A percentile compares a stretch with the other conserved stretches of the same genome.
These are phyloP conservation scores for Xerocomellus amylosporus DNA, from an alignment of 768 basidiomycete genomes.

Conservation along the genomic window DNA sequence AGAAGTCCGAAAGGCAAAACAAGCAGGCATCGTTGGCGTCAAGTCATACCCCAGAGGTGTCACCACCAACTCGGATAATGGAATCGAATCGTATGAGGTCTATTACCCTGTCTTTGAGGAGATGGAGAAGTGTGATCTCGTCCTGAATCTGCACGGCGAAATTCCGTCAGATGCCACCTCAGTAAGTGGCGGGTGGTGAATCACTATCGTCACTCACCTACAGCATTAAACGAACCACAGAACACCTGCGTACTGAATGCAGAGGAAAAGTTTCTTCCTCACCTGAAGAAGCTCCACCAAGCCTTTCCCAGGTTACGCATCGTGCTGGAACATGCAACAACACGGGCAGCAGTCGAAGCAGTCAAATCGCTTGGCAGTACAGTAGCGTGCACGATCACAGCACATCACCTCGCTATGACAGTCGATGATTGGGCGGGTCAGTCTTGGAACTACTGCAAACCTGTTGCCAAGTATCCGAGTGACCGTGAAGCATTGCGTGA, in stretches of 20 bases:
- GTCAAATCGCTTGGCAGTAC: constrained; percentile 76
- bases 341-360: constrained; percentile 83
- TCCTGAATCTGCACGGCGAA: constrained; percentile 96
- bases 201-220: not conserved
- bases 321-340: constrained; percentile 96
- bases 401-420: constrained; percentile 91
- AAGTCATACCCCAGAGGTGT: constrained; percentile 98
- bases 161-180: constrained; percentile 78
- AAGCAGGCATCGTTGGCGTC: constrained; percentile 82
- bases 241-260: constrained; percentile 94
- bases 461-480: constrained; percentile 93
- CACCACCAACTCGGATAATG: constrained; percentile 94
- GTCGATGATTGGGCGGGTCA: constrained; percentile 98
- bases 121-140: constrained; percentile 93
- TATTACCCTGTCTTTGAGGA: constrained; percentile 93
- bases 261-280: constrained; percentile 84
- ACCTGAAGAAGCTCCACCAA: constrained; percentile 75
- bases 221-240: constrained; percentile 35
- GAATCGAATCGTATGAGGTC: constrained; percentile 91
- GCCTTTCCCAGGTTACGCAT: constrained; percentile 89
- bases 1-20: constrained; percentile 84
- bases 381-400: constrained; percentile 95
- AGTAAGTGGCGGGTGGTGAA: constrained; percentile 35
- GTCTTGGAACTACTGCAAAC: constrained; percentile 95
- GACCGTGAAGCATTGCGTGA: constrained; percentile 81